These are phyloP conservation scores for Lactarius akahatsu DNA, from an alignment of 768 basidiomycete species.

Conservation along the genomic window DNA sequence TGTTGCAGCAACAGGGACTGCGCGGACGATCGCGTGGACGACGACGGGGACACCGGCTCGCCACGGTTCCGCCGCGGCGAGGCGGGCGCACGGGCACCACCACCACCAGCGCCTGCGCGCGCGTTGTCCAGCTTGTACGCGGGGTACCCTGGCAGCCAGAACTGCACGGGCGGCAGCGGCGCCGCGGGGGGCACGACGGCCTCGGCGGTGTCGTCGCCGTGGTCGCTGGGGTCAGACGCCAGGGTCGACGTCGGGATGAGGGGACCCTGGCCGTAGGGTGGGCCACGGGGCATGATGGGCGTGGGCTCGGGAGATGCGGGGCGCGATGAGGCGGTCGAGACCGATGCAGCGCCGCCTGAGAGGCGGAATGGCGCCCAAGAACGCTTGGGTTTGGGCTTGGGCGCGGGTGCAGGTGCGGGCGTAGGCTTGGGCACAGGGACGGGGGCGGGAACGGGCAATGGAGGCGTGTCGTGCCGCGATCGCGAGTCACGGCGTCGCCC, in stretches of 20 bases:
- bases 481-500: conserved; percentile 5
- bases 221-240: conserved; percentile 10
- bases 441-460: conserved; percentile 11
- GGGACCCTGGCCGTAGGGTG: not conserved
- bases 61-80: conserved; percentile 1
- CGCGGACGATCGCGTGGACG: not conserved
- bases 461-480: conserved; percentile 7
- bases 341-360: conserved; percentile 11
- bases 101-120: not conserved
- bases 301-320: conserved; percentile 12
- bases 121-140: conserved; percentile 15
- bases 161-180: conserved; percentile 28
- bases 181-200: conserved; percentile 22
- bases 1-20: not conserved
- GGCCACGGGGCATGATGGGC: conserved; percentile 13
- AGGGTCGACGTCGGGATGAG: conserved; percentile 10
- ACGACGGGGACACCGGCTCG: not conserved
- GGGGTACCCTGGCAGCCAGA: conserved; percentile 29
- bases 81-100: too few species aligned
- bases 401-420: not conserved
- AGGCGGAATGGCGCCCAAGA: conserved; percentile 23
- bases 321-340: not conserved
- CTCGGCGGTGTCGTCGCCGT: not conserved
- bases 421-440: conserved; percentile 1
- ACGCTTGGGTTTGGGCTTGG: conserved; percentile 3